Evolutionary conservation across 2,329 filamentous ascomycete species (phyloP).

Genomic region (Fusarium sp.): DNA sequence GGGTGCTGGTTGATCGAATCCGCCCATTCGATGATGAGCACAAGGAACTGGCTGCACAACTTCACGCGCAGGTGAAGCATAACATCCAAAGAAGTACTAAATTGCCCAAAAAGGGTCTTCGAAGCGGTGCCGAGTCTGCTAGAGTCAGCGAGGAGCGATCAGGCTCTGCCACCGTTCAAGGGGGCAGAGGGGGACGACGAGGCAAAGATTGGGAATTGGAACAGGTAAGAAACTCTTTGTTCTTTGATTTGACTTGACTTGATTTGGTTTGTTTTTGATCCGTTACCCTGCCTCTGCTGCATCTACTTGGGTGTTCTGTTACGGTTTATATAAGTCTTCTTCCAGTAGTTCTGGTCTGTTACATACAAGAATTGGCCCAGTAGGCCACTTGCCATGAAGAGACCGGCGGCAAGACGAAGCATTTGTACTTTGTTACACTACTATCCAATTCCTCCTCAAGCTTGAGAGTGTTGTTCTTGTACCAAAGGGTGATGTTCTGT

Average conservation of each 20-base stretch:
- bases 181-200: conserved; percentile 77
- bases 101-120: conserved; percentile 63
- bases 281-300: neutral
- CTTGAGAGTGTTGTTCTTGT: neutral
- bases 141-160: conserved; percentile 82
- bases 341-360: conserved; percentile 26
- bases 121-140: conserved; percentile 62
- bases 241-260: conserved; percentile 8
- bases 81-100: conserved; percentile 68
- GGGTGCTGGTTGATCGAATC: conserved; percentile 93
- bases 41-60: conserved; percentile 83
- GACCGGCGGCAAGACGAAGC: conserved; percentile 3
- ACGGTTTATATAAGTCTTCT: neutral
- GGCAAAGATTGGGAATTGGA: conserved; percentile 86
- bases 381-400: conserved; percentile 4
- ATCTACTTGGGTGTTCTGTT: neutral
- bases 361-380: conserved; percentile 2
- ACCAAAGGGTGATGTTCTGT: conserved; percentile 2
- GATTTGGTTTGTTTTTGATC: neutral
- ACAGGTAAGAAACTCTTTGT: conserved; percentile 68
- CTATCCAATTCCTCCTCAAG: conserved; percentile 1
- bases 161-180: conserved; percentile 70
- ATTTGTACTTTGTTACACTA: conserved; percentile 15
- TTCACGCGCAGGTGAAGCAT: conserved; percentile 76
- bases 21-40: conserved; percentile 97